phyloP scores from a whole-genome alignment of 1,284 basidiomycete genomes.

The Papiliotrema flavescens region DNA sequence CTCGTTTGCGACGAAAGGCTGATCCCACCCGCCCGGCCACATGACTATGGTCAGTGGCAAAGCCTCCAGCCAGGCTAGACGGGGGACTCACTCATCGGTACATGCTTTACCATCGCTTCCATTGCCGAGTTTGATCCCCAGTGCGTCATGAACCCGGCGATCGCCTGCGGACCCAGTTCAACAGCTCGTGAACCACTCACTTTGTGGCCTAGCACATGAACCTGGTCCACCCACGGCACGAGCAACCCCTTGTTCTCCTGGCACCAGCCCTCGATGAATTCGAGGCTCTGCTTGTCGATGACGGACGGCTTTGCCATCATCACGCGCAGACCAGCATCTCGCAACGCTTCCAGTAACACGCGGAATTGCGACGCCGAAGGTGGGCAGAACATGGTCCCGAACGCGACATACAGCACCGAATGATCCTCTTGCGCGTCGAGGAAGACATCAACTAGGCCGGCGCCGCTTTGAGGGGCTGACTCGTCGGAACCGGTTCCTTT shows the following conservation, averaged over 20 bases:
- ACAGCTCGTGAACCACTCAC: background rate
- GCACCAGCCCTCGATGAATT: background rate
- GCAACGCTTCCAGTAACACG: conserved; percentile 5
- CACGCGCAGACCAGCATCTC: conserved; percentile 3
- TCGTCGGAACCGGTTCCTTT: too few relatives aligned
- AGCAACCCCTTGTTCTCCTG: conserved; percentile 8
- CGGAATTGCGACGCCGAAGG: conserved; percentile 5
- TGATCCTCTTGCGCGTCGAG: too few relatives aligned
- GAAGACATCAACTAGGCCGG: too few relatives aligned
- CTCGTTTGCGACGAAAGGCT: conserved; percentile 10
- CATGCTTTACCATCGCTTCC: conserved; percentile 3
- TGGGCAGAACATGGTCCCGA: conserved; percentile 5
- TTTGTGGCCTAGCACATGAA: conserved; percentile 1
- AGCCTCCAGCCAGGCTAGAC: background rate
- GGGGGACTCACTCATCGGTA: conserved; percentile 4
- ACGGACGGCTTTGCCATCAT: conserved; percentile 1
- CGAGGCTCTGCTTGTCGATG: conserved; percentile 1
- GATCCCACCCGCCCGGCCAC: conserved; percentile 6
- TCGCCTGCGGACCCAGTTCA: background rate
- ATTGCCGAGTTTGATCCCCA: conserved; percentile 5
- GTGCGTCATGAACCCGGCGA: conserved; percentile 6
- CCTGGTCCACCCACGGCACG: conserved; percentile 6
- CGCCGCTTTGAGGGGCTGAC: too few relatives aligned
- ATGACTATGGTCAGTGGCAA: background rate
- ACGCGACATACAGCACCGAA: too few relatives aligned